Evolutionary conservation across 495 filamentous ascomycete genomes (phyloP).

Genomic region (Hypoxylon fuscum): DNA sequence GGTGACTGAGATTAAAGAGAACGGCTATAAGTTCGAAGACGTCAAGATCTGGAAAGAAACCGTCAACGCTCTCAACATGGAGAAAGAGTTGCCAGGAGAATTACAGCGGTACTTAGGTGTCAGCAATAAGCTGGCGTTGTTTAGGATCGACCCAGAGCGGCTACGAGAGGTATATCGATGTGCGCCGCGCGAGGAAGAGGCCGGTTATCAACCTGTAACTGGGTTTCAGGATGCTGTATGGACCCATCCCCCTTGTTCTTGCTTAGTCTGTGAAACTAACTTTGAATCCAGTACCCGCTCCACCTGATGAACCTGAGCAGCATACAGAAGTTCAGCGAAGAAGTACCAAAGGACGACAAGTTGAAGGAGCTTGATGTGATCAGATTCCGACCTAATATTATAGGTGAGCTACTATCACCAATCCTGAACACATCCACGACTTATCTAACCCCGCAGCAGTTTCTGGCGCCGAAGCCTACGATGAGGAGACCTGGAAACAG

Average conservation of each 20-base stretch:
- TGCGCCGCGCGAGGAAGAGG: conserved; percentile 71
- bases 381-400: conserved; percentile 87
- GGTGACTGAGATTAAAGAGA: conserved; percentile 57
- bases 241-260: conserved; percentile 1
- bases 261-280: conserved; percentile 20
- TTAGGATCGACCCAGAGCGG: conserved; percentile 70
- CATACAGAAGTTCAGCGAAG: conserved; percentile 68
- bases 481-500: conserved; percentile 83
- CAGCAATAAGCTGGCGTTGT: conserved; percentile 71
- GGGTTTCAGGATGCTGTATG: conserved; percentile 85
- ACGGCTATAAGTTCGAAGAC: conserved; percentile 66
- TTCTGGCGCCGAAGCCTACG: conserved; percentile 48
- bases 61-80: conserved; percentile 68
- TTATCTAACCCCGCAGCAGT: conserved; percentile 41
- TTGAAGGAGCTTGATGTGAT: conserved; percentile 64
- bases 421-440: background rate
- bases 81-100: conserved; percentile 57
- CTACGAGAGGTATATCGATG: conserved; percentile 76
- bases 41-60: conserved; percentile 85
- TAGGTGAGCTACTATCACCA: conserved; percentile 54
- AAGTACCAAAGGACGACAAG: conserved; percentile 61
- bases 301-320: conserved; percentile 81
- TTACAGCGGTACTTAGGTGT: conserved; percentile 69
- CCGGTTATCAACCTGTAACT: conserved; percentile 79
- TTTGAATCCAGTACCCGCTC: conserved; percentile 71